These are phyloP conservation scores for Kuraishia piskuri DNA, from an alignment of 805 yeast species.

Conservation along the genomic window DNA sequence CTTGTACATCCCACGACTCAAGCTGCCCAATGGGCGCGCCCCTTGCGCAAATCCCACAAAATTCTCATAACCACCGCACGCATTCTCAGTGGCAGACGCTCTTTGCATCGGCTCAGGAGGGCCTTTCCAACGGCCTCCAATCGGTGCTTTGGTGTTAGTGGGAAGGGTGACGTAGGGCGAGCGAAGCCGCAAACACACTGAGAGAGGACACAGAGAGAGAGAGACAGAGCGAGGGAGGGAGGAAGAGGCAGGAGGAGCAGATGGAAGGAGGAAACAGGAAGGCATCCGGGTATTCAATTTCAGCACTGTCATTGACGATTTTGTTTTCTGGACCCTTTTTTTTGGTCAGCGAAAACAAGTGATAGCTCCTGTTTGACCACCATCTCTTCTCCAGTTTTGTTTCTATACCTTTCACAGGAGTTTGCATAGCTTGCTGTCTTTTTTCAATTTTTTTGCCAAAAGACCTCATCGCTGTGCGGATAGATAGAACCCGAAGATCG, in stretches of 20 bases:
- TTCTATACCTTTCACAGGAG: not conserved
- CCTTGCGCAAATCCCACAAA: not conserved
- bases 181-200: not conserved
- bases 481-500: not conserved
- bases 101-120: not conserved
- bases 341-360: not conserved
- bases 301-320: not conserved
- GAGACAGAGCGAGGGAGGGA: too few relatives aligned
- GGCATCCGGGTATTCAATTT: too few relatives aligned
- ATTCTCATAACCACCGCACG: not conserved
- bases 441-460: too few relatives aligned
- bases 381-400: not conserved
- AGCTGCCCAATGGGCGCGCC: not conserved
- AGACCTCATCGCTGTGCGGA: not conserved
- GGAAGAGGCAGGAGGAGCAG: too few relatives aligned
- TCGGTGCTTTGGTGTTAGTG: not conserved
- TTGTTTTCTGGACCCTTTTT: not conserved
- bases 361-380: not conserved
- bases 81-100: not conserved
- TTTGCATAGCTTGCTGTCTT: not conserved
- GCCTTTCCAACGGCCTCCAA: too few relatives aligned
- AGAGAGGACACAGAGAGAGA: too few relatives aligned
- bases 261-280: too few relatives aligned
- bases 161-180: not conserved
- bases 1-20: not conserved